These are phyloP conservation scores for Blepharisma japonicum DNA, from an alignment of 73 alveolate species.

Conservation along the genomic window DNA sequence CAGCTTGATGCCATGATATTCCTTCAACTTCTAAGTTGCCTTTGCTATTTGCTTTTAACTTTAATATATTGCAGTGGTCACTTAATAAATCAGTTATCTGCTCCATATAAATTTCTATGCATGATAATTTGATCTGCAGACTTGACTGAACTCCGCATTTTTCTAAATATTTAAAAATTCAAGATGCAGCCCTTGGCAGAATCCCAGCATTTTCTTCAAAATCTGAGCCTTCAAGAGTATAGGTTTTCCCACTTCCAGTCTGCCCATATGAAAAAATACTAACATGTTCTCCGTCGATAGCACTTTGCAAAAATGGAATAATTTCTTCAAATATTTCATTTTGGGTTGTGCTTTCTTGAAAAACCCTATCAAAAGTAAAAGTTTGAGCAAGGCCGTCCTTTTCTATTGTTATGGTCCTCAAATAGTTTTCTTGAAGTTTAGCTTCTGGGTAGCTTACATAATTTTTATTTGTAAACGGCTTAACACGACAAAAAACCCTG, in stretches of 20 bases:
- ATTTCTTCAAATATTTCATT: background rate
- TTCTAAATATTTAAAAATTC: slow-evolving; percentile 54
- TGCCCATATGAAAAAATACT: slow-evolving; percentile 97
- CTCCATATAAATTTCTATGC: slow-evolving; percentile 16
- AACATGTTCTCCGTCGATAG: slow-evolving; percentile 95
- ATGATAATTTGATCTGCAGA: background rate
- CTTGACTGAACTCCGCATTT: background rate
- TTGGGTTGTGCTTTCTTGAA: background rate
- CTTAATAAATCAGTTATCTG: background rate
- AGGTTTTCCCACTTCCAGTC: slow-evolving; percentile 97
- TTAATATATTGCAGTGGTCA: background rate
- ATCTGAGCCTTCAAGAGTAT: slow-evolving; percentile 85
- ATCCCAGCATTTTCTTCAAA: slow-evolving; percentile 69
- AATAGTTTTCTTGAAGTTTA: background rate
- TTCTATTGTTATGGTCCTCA: background rate
- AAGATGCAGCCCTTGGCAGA: slow-evolving; percentile 82
- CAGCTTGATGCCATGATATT: background rate
- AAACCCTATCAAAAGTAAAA: background rate
- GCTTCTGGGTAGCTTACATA: background rate
- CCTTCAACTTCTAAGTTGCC: background rate
- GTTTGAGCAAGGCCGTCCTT: background rate
- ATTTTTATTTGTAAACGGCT: background rate
- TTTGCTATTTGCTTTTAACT: background rate
- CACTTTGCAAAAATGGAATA: slow-evolving; percentile 36
- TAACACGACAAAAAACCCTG: background rate